Conservation (phyloP, 345 rosid genomes). For the Citrus reticulata region DNA sequence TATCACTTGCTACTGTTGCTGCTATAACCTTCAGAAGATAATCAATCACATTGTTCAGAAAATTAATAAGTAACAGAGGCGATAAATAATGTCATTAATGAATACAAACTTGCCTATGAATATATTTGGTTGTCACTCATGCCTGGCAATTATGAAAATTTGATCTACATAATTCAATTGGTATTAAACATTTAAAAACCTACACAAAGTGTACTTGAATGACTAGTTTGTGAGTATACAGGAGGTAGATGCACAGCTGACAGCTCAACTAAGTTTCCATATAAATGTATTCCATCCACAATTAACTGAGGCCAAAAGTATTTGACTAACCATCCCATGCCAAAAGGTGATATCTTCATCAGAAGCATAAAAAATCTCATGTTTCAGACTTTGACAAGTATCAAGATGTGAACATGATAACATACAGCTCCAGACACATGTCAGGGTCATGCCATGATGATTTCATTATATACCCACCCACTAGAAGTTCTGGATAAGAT, state of each 20-base stretch:
- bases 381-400: not conserved
- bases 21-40: no score
- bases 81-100: no score
- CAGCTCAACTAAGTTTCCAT: not conserved
- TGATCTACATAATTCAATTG: not conserved
- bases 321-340: not conserved
- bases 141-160: not conserved
- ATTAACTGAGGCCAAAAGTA: no score
- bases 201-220: not conserved
- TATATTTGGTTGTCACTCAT: not conserved
- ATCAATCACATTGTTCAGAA: no score
- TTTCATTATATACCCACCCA: not conserved
- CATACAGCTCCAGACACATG: not conserved
- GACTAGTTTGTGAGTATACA: not conserved
- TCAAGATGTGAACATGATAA: not conserved
- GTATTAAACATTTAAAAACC: not conserved
- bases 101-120: not conserved
- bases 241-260: no score
- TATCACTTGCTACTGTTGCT: no score
- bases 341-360: not conserved
- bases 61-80: no score
- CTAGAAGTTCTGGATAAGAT: not conserved
- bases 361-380: not conserved
- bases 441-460: not conserved
- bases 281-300: not conserved